Base-by-base conservation (phyloP, 2,329 filamentous ascomycete genomes). In the Alternaria arborescens region DNA sequence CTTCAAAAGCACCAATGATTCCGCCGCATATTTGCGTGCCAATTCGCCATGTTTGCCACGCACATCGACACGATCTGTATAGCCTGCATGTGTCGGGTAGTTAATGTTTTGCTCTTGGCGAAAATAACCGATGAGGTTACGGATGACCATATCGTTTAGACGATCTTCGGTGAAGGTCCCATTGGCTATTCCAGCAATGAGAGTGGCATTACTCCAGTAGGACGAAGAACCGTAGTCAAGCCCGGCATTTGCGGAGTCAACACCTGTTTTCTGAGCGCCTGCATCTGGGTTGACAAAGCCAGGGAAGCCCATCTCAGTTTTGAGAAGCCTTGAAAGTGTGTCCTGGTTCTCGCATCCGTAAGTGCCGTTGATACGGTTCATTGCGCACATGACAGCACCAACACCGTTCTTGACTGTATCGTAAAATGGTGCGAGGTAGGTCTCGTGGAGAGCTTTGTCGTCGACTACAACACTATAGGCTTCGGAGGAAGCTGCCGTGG, bases 371-470 rank as follows among this genome's bases (percentile, higher is more conserved):
- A 70, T 59, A 18, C 62, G 66, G 16, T 80, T 70, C 57, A 80
- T 79, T 0, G 74, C 77, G 65, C 87, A 89, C 87, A 89, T 89
- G 46, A 88, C 78, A 0, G 83, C 85, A 0, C 80, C 85, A 0
- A 82, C 83, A 1, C 87, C 87, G 4, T 86, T 85, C 26, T 76
- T 80, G 4, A 89, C 75, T 0, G 84, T 82, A 58, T 89, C 85
- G 66, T 86, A 82, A 59, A 89, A 90, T 0, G 88, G 87, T 82
- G 86, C 89, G 2, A 87, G 80, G 53, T 90, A 90, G 16, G 85
- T 80, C 71, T 90, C 88, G 63, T 89, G 87, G 34, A 89, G 78
- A 0, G 87, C 87, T 62, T 84, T 84, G 71, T 90, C 88, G 58
- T 89, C 87, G 3, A 88, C 79, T 64, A 88, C 88, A 40, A 46